A percentile compares a stretch with the other conserved stretches of the same genome.
Conservation (phyloP, 1,284 basidiomycete species). For the Peniophora sp. region DNA sequence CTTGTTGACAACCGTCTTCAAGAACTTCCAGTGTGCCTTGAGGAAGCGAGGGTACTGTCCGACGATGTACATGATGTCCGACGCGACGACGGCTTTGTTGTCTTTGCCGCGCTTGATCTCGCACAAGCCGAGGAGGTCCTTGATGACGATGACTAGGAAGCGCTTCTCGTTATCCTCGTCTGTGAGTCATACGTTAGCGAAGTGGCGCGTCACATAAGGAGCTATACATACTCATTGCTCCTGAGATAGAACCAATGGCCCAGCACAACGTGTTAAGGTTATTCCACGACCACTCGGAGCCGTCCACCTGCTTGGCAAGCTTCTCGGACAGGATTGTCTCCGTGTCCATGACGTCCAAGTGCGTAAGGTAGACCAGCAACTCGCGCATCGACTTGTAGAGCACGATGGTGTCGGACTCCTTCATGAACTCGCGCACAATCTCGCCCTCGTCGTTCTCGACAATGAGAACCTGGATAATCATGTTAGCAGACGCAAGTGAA, state of each 20-base stretch:
- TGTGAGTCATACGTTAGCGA: constrained; percentile 22
- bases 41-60: constrained; percentile 99
- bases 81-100: constrained; percentile 99
- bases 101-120: constrained; percentile 99
- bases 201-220: constrained; percentile 4
- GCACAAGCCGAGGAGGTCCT: constrained; percentile 92
- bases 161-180: constrained; percentile 99
- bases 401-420: constrained; percentile 98
- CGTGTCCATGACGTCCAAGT: constrained; percentile 93
- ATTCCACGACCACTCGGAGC: constrained; percentile 99
- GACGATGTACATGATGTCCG: constrained; percentile 99
- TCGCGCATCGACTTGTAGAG: constrained; percentile 99
- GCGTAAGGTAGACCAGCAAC: constrained; percentile 93
- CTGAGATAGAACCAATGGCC: constrained; percentile 99
- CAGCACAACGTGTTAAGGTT: constrained; percentile 99
- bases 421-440: constrained; percentile 99
- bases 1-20: constrained; percentile 99
- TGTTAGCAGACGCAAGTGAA: constrained; percentile 7
- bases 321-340: constrained; percentile 98
- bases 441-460: constrained; percentile 99
- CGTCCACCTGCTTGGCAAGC: constrained; percentile 93
- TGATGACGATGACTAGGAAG: constrained; percentile 98
- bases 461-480: constrained; percentile 71
- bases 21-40: constrained; percentile 99
- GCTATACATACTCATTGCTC: constrained; percentile 84